A percentile compares a stretch with the other conserved stretches of the same genome.
These are phyloP conservation scores for Limnanthes douglasii DNA, from an alignment of 345 rosid species.

Conservation along the genomic window DNA sequence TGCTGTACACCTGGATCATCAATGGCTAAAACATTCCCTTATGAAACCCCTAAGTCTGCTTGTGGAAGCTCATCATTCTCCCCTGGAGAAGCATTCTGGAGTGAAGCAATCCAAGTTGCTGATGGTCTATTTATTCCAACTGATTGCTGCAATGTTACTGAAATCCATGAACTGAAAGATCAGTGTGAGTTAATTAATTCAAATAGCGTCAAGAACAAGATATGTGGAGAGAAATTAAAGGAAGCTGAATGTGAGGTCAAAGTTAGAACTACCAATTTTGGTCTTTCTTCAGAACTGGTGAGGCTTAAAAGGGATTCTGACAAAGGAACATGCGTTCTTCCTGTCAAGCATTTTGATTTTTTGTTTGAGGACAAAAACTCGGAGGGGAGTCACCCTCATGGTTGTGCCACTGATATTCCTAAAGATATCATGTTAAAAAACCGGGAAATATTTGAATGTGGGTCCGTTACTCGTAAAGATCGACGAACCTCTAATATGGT, in stretches of 20 bases:
- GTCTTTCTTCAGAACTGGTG: conserved; percentile 23
- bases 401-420: conserved; percentile 11
- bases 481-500: conserved; percentile 9
- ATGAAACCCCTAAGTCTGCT: conserved; percentile 53
- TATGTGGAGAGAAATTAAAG: conserved; percentile 16
- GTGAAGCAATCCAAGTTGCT: conserved; percentile 86
- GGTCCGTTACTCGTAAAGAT: conserved; percentile 13
- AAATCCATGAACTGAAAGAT: conserved; percentile 8
- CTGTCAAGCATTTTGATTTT: conserved; percentile 76
- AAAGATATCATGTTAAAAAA: conserved; percentile 9
- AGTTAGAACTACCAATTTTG: conserved; percentile 13
- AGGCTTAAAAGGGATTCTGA: conserved; percentile 21
- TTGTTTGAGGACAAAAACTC: conserved; percentile 42
- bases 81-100: conserved; percentile 97
- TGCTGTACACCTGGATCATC: conserved; percentile 58
- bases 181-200: conserved; percentile 11
- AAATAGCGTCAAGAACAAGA: conserved; percentile 14
- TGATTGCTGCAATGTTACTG: conserved; percentile 17
- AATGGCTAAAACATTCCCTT: conserved; percentile 19
- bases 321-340: conserved; percentile 43
- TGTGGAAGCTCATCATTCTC: conserved; percentile 84
- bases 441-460: conserved; percentile 20
- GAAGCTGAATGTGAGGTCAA: conserved; percentile 28
- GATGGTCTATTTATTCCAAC: conserved; percentile 50
- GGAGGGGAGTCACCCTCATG: conserved; percentile 16